Evolutionary conservation across 257 asterid genomes (phyloP).

Genomic region (Nicotiana attenuata): DNA sequence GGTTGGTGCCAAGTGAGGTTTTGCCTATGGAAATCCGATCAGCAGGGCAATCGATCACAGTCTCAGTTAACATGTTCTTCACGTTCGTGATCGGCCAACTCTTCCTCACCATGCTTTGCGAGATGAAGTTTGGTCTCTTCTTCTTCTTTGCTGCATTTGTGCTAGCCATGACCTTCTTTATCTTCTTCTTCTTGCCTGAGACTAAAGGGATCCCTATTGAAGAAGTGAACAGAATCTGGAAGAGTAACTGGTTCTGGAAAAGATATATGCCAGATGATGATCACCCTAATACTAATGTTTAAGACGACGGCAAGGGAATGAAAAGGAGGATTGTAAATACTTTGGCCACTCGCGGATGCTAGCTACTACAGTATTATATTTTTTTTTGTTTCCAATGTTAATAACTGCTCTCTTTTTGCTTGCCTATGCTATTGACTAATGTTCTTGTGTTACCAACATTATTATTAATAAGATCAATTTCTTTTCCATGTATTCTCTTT

Average conservation of each 20-base stretch:
- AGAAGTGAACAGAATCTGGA: constrained; percentile 68
- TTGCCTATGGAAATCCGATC: constrained; percentile 77
- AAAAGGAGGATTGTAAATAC: background rate
- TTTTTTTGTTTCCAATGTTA: background rate
- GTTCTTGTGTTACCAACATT: background rate
- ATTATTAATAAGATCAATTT: background rate
- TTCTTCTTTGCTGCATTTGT: constrained; percentile 60
- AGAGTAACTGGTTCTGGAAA: constrained; percentile 73
- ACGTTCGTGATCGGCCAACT: constrained; percentile 58
- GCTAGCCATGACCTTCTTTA: constrained; percentile 42
- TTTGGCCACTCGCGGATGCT: too few relatives aligned
- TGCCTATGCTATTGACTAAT: background rate
- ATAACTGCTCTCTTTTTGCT: background rate
- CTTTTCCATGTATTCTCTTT: background rate
- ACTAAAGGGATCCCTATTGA: constrained; percentile 77
- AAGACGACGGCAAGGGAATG: background rate
- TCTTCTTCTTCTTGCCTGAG: constrained; percentile 66
- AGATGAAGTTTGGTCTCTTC: constrained; percentile 67
- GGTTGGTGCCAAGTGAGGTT: constrained; percentile 84
- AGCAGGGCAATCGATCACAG: constrained; percentile 66
- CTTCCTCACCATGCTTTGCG: constrained; percentile 67
- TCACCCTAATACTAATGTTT: constrained; percentile 18
- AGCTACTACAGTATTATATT: too few relatives aligned
- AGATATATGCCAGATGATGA: constrained; percentile 37
- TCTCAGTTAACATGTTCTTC: constrained; percentile 68